Evolutionary conservation across 2,329 filamentous ascomycete genomes (phyloP), one percentile per base, ranked within the genome.

Genomic region (Trichoderma oligosporum): DNA sequence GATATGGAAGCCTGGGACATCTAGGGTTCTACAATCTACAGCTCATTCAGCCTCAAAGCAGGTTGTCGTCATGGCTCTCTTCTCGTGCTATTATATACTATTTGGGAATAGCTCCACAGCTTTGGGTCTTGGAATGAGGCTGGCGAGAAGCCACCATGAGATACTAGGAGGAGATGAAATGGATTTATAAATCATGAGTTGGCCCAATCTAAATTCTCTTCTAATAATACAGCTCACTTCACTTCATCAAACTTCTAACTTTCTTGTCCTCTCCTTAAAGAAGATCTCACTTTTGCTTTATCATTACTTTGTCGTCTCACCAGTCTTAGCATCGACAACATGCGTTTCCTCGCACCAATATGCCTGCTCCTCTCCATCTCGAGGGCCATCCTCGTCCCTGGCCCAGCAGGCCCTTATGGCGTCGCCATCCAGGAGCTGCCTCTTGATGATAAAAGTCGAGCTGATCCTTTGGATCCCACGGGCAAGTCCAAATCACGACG

Each of bases 401-500:
- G 62, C 1, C 65, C 68, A 0, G 64, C 51, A n/a, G 70, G 71
- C 0, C 65, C 68, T 4, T 73, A 66, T 35, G 60, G 61, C 1
- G 68, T 72, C 8, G 64, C 66, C 25, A 58, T 67, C 18, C 62
- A 62, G 2, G 55, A 65, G 22, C 56, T 64, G 3, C 33, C 57
- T 29, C 62, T 74, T 38, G 70, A 67, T 5, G 72, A 74, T 49
- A 57, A 58, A 4, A 56, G 48, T 9, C 70, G 72, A 0, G 56
- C 65, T 11, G 71, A 73, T 9, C 68, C 67, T 0, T 51, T 69
- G 7, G 71, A 73, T 7, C 68, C 68, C 0, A 71, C 70, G 18
- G 64, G 69, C 0, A 62, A 62, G 0, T 51, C 46, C n/a, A 56
- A 60, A 12, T 29, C 58, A 2, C 62, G 60, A 1, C 66, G 63